Percentiles rank a stretch among this genome's conserved stretches.
These are phyloP conservation scores for Quillaja saponaria DNA, from an alignment of 306 rosid species.

Conservation along the genomic window DNA sequence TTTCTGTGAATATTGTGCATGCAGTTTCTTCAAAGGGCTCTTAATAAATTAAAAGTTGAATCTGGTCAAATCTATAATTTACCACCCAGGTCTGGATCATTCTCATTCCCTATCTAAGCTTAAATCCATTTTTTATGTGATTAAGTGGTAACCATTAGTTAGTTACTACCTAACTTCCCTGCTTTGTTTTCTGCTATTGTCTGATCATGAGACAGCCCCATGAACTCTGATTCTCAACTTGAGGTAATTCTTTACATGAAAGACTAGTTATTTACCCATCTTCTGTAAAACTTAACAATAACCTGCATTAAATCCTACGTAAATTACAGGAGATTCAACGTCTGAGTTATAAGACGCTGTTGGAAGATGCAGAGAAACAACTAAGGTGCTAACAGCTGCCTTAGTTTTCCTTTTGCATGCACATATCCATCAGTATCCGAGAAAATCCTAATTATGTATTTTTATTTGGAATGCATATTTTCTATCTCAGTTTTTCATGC, in stretches of 20 bases:
- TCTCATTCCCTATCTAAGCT: too few relatives aligned
- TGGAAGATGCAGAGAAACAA: slow-evolving; percentile 51
- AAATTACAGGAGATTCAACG: slow-evolving; percentile 49
- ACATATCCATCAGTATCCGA: background rate
- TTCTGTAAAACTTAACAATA: too few relatives aligned
- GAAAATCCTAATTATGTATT: slow-evolving; percentile 3
- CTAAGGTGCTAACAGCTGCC: slow-evolving; percentile 36
- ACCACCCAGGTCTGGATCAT: background rate
- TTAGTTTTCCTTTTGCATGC: background rate
- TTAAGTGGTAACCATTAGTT: too few relatives aligned
- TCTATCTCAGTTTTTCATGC: background rate
- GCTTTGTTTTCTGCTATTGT: too few relatives aligned
- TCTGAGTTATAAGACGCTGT: slow-evolving; percentile 35
- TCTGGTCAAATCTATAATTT: slow-evolving; percentile 34
- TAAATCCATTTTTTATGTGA: background rate
- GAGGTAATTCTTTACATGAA: slow-evolving; percentile 54
- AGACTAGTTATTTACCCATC: too few relatives aligned
- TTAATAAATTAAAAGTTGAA: slow-evolving; percentile 42
- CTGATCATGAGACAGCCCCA: slow-evolving; percentile 35
- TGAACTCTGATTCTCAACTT: slow-evolving; percentile 36
- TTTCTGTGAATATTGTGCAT: slow-evolving; percentile 3
- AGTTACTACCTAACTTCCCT: too few relatives aligned
- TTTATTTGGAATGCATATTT: background rate
- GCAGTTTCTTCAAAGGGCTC: slow-evolving; percentile 45
- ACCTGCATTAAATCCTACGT: background rate